Percentiles rank a stretch among this genome's conserved stretches.
Conservation (phyloP, 208 protist species). For the Sergeia podlipaevii region DNA sequence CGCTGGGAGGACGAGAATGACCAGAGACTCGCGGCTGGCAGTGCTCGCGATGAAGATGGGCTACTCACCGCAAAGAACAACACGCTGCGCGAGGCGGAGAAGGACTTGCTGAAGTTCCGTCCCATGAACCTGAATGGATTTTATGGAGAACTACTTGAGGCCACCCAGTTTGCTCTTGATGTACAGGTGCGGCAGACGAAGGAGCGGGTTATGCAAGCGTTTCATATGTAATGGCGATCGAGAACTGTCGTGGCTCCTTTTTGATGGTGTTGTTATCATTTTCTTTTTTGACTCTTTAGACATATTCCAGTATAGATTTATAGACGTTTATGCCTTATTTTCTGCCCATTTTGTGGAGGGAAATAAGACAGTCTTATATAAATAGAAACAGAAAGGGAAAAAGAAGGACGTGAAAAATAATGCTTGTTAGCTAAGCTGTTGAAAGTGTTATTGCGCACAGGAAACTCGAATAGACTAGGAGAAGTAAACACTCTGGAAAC, state of each 20-base stretch:
- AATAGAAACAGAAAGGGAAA: neutral
- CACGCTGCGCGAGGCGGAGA: constrained; percentile 32
- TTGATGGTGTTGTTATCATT: neutral
- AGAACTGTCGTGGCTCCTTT: neutral
- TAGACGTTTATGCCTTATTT: neutral
- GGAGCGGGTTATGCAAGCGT: constrained; percentile 35
- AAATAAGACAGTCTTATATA: neutral
- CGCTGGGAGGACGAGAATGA: neutral
- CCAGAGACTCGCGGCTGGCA: neutral
- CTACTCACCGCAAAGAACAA: constrained; percentile 5
- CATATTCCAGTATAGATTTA: neutral
- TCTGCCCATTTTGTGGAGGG: too few relatives aligned
- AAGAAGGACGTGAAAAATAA: neutral
- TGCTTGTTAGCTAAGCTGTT: neutral
- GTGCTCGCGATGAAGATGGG: neutral
- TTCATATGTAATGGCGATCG: constrained; percentile 34
- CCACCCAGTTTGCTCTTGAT: constrained; percentile 56
- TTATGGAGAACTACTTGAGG: constrained; percentile 54
- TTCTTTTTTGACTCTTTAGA: constrained; percentile 3
- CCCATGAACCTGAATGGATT: constrained; percentile 64
- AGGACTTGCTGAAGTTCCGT: constrained; percentile 40
- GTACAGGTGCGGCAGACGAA: constrained; percentile 40
- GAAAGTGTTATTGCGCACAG: neutral
- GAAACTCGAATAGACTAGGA: neutral
- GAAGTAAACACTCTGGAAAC: too few relatives aligned